phyloP scores from a whole-genome alignment of 257 asterid genomes.

The Jacaranda mimosifolia region DNA sequence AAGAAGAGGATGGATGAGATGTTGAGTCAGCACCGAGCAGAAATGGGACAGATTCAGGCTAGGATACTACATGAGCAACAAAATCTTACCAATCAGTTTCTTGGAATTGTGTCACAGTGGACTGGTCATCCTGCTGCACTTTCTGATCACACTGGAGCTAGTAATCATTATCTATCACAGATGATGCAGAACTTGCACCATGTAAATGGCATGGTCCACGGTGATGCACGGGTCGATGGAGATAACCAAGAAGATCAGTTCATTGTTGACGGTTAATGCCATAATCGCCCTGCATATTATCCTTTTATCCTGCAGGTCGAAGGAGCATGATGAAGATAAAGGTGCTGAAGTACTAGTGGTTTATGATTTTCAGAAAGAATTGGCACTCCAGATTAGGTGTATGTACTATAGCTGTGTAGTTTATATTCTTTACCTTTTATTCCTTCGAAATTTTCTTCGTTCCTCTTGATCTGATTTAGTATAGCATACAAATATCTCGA shows the following conservation, averaged over 20 bases:
- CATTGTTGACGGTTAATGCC: slow-evolving; percentile 81
- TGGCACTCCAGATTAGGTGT: slow-evolving; percentile 25
- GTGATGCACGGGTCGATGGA: slow-evolving; percentile 84
- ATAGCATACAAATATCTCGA: slow-evolving; percentile 42
- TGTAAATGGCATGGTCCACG: slow-evolving; percentile 78
- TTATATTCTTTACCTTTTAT: slow-evolving; percentile 40
- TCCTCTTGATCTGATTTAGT: slow-evolving; percentile 33
- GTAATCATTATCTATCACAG: slow-evolving; percentile 84
- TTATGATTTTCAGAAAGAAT: slow-evolving; percentile 27
- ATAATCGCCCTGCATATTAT: not conserved
- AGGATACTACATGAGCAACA: slow-evolving; percentile 92
- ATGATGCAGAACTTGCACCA: slow-evolving; percentile 97
- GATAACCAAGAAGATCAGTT: slow-evolving; percentile 96
- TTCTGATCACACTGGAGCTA: slow-evolving; percentile 82
- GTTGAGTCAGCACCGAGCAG: slow-evolving; percentile 78
- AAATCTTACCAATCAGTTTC: slow-evolving; percentile 76
- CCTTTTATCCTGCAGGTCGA: slow-evolving; percentile 6
- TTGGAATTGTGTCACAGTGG: slow-evolving; percentile 94
- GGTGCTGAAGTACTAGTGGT: slow-evolving; percentile 29
- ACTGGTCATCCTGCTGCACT: slow-evolving; percentile 75
- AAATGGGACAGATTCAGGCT: slow-evolving; percentile 86
- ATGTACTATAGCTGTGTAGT: slow-evolving; percentile 49
- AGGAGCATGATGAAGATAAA: slow-evolving; percentile 19
- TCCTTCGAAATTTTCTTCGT: slow-evolving; percentile 27
- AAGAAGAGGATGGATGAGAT: slow-evolving; percentile 83